phyloP scores from a whole-genome alignment of 768 basidiomycete species.

The Coprinopsis marcescibilis region DNA sequence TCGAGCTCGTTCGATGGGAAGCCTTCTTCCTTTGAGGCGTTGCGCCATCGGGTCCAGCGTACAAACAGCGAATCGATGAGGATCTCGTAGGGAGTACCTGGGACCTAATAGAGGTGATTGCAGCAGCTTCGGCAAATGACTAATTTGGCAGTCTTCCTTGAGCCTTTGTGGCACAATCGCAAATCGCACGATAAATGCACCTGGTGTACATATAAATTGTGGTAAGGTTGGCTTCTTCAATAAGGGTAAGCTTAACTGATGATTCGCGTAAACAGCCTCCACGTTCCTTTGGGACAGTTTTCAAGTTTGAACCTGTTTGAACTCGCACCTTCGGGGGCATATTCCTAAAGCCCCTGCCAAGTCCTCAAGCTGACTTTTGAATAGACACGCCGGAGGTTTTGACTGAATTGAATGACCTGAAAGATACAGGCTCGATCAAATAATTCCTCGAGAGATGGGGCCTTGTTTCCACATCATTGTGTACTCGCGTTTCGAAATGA shows the following conservation, averaged over 20 bases:
- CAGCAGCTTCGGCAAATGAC: neutral
- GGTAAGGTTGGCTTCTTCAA: neutral
- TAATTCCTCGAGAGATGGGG: too few relatives aligned
- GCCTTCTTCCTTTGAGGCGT: slow-evolving; percentile 11
- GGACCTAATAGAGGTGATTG: neutral
- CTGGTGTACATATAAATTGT: neutral
- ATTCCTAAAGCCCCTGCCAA: too few relatives aligned
- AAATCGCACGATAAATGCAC: slow-evolving; percentile 5
- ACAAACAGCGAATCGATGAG: neutral
- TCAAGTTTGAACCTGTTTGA: too few relatives aligned
- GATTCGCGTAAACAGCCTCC: neutral
- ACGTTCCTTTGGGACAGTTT: too few relatives aligned
- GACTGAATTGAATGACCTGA: too few relatives aligned
- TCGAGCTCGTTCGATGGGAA: slow-evolving; percentile 7
- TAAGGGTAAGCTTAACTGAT: neutral
- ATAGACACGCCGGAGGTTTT: too few relatives aligned
- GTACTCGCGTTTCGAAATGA: too few relatives aligned
- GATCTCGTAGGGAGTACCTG: slow-evolving; percentile 1
- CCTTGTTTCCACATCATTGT: too few relatives aligned
- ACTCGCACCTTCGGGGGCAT: too few relatives aligned
- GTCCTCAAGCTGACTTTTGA: too few relatives aligned
- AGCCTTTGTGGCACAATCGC: neutral
- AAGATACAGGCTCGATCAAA: too few relatives aligned
- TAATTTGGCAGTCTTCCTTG: slow-evolving; percentile 4
- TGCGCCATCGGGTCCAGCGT: slow-evolving; percentile 5